Base-by-base conservation (phyloP, 306 rosid species). In the Pterocarpus santalinus region DNA sequence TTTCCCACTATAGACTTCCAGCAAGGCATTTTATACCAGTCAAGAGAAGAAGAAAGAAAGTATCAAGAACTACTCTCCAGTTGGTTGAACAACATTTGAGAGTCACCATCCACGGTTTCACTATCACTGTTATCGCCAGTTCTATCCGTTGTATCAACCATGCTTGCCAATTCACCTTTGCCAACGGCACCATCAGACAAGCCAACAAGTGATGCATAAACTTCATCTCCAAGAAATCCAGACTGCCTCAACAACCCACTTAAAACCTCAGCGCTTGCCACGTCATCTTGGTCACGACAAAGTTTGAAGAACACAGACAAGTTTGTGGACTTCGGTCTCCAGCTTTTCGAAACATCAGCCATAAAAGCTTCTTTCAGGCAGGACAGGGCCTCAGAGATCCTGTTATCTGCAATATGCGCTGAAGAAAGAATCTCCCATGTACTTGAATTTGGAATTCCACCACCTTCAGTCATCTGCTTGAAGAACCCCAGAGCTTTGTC, bases 371-470 rank as follows among this genome's bases (percentile, higher is more conserved):
- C 84, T 87, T 90, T 86, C 86, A 93, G 92, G 84, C 92, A 90
- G 36, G 90, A 81, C 65, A 92, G 76, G 35, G 98, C 97, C 15
- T 85, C 94, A 0, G 90, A 81, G 77, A 90, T 76, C 52, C 76
- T 88, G 85, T 38, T 80, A 72, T 88, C 93, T 52, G 67, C 86
- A 44, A 87, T 78, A 65, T 90, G 94, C 67, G 90, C 90, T 73
- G 88, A 94, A 13, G 89, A 87, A 62, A 93, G 90, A 81, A 72
- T 28, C 86, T 95, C 99, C 99, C 99, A 95, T 1, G 99, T 84
- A 72, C 69, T 88, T 2, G 99, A 87, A 73, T 95, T 95, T 8
- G 97, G 94, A 77, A 74, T 79, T 72, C 98, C 95, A 35, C 93
- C 98, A 41, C 63, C 87, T 49, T 92, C 85, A 69, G 43, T 72